Evolutionary conservation across 2,329 filamentous ascomycete genomes (phyloP), one percentile per base, ranked within the genome.

Genomic region (Chaetoscypha palmicola): DNA sequence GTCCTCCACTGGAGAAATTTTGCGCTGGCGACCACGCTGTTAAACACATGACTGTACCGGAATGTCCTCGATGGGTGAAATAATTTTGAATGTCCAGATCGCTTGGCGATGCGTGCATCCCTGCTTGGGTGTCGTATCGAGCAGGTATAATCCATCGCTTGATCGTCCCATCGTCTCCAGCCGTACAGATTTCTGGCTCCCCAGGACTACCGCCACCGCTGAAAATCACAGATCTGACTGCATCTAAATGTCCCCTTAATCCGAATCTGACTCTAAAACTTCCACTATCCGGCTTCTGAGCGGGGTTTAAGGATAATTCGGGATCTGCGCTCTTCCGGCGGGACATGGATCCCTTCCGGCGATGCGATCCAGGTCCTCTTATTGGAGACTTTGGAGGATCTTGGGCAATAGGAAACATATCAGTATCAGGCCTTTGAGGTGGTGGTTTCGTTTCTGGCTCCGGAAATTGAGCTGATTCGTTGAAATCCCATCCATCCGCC

Each of bases 151-250:
- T 90, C 82, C 94, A 98, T 41, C 92, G 80, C 66, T 98, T 98
- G 63, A 98, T 86, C 57, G 91, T 85, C 45, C 91, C 91, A 62
- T 98, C 92, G 58, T 98, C 92, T 44, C 91, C 88, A 38, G 86
- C 88, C 2, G 91, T 98, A 66, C 91, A 97, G 42, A 98, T 91
- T 64, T 98, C 92, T 1, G 92, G 92, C 62, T 98, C 92, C 3
- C 87, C 88, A 3, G 90, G 90, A 59, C 89, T 96, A 49, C 92
- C 92, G 32, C 92, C 92, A 19, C 92, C 92, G 1, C 90, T 97
- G 66, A 98, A 98, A 51, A 96, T 94, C 46, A 97, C 87, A 1
- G 88, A 88, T 31, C 92, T 83, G 4, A 98, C 88, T 2, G 94
- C 90, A 62, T 97, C 89, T 2, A 98, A 74, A 63, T 98, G 92